Evolutionary conservation across 148 eudicot species (phyloP).

Genomic region (Chenopodium berlandieri): DNA sequence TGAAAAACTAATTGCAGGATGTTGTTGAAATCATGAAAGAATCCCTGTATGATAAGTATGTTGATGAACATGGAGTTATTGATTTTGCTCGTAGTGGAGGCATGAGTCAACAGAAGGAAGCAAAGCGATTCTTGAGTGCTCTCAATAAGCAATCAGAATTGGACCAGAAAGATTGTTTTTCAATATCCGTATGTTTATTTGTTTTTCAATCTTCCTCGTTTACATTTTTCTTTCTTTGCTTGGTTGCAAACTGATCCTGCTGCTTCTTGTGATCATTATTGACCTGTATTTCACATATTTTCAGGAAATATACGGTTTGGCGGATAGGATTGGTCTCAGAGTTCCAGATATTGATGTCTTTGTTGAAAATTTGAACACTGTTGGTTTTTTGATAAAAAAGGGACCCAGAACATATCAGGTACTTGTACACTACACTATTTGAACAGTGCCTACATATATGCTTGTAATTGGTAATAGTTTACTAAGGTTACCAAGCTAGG

Average conservation of each 20-base stretch:
- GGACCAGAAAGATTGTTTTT: conserved; percentile 88
- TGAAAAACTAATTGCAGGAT: conserved; percentile 49
- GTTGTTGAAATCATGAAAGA: conserved; percentile 97
- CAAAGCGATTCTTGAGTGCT: conserved; percentile 86
- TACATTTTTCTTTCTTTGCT: not conserved
- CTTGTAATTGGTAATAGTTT: not conserved
- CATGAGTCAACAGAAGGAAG: conserved; percentile 97
- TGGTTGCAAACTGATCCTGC: not conserved
- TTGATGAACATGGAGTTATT: conserved; percentile 82
- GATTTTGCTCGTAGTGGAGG: conserved; percentile 98
- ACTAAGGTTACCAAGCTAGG: not conserved
- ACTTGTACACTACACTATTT: conserved; percentile 6
- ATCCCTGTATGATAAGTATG: conserved; percentile 89
- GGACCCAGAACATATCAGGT: conserved; percentile 98
- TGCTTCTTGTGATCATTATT: conserved; percentile 12
- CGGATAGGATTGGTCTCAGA: conserved; percentile 81
- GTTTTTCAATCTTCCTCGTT: conserved; percentile 7
- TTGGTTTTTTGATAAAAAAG: conserved; percentile 78
- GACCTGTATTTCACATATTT: conserved; percentile 11
- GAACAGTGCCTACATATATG: not conserved
- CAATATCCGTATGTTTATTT: conserved; percentile 65
- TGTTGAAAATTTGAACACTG: conserved; percentile 73
- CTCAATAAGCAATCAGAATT: conserved; percentile 86
- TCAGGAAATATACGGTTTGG: conserved; percentile 95
- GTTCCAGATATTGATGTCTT: conserved; percentile 88